Percentiles rank a stretch among this genome's conserved stretches.
Evolutionary conservation across 345 rosid species (phyloP).

Genomic region (Gossypium turneri): DNA sequence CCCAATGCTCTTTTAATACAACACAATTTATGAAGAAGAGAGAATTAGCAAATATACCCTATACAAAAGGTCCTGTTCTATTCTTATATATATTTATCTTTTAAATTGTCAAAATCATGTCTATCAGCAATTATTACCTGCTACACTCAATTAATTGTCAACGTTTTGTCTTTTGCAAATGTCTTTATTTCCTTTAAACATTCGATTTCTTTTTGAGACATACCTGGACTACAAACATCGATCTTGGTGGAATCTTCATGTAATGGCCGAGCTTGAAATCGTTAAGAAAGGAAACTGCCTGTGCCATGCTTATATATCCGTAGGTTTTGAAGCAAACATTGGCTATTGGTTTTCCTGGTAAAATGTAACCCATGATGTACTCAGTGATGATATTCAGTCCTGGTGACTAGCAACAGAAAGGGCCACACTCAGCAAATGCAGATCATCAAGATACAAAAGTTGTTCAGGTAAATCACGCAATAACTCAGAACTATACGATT

Average conservation of each 20-base stretch:
- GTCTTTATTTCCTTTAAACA: background rate
- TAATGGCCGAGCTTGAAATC: conserved; percentile 62
- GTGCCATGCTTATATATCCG: conserved; percentile 54
- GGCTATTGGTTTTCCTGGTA: conserved; percentile 59
- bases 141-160: background rate
- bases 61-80: background rate
- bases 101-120: background rate
- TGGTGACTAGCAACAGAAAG: conserved; percentile 31
- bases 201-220: background rate
- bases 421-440: background rate
- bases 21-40: background rate
- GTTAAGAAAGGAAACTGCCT: conserved; percentile 49
- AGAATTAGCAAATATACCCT: conserved; percentile 1
- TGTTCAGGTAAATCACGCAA: background rate
- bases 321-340: conserved; percentile 56
- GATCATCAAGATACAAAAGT: background rate
- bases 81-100: background rate
- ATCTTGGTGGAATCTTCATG: conserved; percentile 58
- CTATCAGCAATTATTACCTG: background rate
- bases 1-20: conserved; percentile 32
- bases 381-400: conserved; percentile 59
- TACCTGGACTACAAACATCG: conserved; percentile 53
- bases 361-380: conserved; percentile 51
- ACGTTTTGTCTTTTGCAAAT: background rate
- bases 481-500: background rate